Evolutionary conservation across 225 moss, liverwort and hornwort genomes (phyloP), one percentile per base, ranked within the genome.

Genomic region (Polytrichum commune): DNA sequence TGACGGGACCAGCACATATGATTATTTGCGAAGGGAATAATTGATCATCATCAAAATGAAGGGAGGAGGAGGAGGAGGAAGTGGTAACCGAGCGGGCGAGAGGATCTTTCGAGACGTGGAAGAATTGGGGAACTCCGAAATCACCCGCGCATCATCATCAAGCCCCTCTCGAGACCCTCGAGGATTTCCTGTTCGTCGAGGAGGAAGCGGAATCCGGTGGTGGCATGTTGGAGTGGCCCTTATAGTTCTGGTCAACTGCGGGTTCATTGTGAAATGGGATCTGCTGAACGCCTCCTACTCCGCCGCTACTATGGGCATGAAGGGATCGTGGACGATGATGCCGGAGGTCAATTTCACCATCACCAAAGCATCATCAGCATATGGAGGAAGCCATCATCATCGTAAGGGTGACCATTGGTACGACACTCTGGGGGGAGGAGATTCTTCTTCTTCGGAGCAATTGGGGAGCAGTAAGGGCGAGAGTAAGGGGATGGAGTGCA

Each of bases 161-260:
- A 46, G 46, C 46, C 46, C 46, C 16, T 46, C 46, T 46, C 46
- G 46, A 46, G 46, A 4, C 16, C 46, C 46, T 46, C 46, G 46
- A 13, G 46, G 46, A 46, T 46, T 46, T 16, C 46, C 46, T 16
- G 46, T 13, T 46, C 46, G 46, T 13, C 46, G 46, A 46, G 46
- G 46, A 46, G 46, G 46, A 13, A 76, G 76, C 26, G 65, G 68
- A 65, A 83, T 86, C 53, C 78, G 93, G 72, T 70, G 62, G 46
- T 72, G 84, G 30, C 85, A 90, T 18, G 88, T 65, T 77, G 71
- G 83, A 6, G 70, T 91, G 32, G 73, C 85, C 24, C 53, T 85
- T 1, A 70, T 95, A 27, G 85, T 95, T 19, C 35, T 90, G 4
- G 88, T 87, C 22, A 90, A 95, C 54, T 88, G 86, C 30, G 74